phyloP scores from a whole-genome alignment of 805 yeast species.

The Helenozyma baotianmanensis region DNA sequence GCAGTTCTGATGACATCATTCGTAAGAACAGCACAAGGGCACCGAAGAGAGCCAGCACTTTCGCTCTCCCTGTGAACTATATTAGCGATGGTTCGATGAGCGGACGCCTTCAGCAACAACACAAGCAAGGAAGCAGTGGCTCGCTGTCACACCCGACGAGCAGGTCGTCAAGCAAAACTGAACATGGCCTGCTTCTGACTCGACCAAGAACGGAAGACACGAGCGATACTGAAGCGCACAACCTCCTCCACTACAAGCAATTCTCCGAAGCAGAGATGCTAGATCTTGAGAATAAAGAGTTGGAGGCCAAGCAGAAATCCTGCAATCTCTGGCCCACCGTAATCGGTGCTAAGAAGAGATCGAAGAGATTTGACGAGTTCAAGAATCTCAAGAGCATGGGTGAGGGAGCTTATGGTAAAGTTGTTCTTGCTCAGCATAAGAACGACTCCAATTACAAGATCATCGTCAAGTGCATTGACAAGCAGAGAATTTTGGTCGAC shows the following conservation, averaged over 20 bases:
- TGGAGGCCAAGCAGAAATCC: constrained; percentile 28
- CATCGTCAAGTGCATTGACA: constrained; percentile 84
- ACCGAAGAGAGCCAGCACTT: constrained; percentile 23
- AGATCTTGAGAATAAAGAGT: constrained; percentile 40
- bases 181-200: constrained; percentile 1
- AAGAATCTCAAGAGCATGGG: constrained; percentile 75
- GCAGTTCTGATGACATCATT: constrained; percentile 22
- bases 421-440: constrained; percentile 68
- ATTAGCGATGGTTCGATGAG: constrained; percentile 7
- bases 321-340: constrained; percentile 47
- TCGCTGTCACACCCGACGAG: background rate
- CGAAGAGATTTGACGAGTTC: constrained; percentile 69
- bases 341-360: constrained; percentile 64
- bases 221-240: constrained; percentile 5
- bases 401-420: constrained; percentile 96
- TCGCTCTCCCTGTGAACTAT: constrained; percentile 23
- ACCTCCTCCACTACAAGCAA: constrained; percentile 16
- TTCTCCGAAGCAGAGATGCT: constrained; percentile 41
- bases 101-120: background rate
- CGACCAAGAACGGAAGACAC: constrained; percentile 8
- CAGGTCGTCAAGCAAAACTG: background rate
- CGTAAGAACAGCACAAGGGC: constrained; percentile 34
- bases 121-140: background rate
- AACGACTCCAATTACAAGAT: constrained; percentile 60
- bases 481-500: constrained; percentile 89